Percentiles rank a stretch among this genome's conserved stretches.
Conservation (phyloP, 208 protist genomes). For the Wallacemonas sp. region DNA sequence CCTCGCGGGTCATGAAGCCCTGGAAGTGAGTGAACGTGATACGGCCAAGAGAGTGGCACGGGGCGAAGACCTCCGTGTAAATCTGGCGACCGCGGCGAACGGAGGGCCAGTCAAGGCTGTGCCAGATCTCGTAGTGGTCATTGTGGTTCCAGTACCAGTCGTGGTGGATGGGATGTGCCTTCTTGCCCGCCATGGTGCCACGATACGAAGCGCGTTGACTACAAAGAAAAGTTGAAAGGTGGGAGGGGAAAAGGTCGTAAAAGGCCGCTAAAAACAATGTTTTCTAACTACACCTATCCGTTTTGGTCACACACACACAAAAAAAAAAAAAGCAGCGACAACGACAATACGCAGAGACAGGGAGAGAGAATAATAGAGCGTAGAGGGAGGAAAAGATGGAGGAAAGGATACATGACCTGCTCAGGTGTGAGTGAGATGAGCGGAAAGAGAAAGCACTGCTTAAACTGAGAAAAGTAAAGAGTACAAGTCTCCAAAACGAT, state of each 20-base stretch:
- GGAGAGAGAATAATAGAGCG: slow-evolving; percentile 5
- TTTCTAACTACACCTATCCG: slow-evolving; percentile 18
- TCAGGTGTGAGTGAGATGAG: no score
- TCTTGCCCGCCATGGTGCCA: slow-evolving; percentile 78
- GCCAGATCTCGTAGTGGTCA: slow-evolving; percentile 88
- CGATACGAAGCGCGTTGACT: slow-evolving; percentile 19
- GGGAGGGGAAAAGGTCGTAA: background rate
- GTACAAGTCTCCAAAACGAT: no score
- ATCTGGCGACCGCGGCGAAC: slow-evolving; percentile 97
- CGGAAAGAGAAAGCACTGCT: no score
- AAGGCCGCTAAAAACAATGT: background rate
- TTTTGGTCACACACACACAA: background rate
- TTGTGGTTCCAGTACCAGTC: slow-evolving; percentile 93
- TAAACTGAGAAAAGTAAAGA: no score
- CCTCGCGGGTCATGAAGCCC: slow-evolving; percentile 95
- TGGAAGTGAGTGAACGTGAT: slow-evolving; percentile 98
- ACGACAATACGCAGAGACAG: background rate
- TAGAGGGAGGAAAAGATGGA: background rate
- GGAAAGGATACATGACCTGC: no score
- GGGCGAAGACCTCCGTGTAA: slow-evolving; percentile 97
- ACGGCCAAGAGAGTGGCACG: slow-evolving; percentile 96
- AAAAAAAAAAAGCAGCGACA: slow-evolving; percentile 14
- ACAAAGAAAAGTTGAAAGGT: slow-evolving; percentile 2
- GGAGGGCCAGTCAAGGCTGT: slow-evolving; percentile 90
- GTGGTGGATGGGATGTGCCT: slow-evolving; percentile 83